Evolutionary conservation across 345 rosid species (phyloP), one percentile per base, ranked within the genome.

Genomic region (Jatropha curcas): DNA sequence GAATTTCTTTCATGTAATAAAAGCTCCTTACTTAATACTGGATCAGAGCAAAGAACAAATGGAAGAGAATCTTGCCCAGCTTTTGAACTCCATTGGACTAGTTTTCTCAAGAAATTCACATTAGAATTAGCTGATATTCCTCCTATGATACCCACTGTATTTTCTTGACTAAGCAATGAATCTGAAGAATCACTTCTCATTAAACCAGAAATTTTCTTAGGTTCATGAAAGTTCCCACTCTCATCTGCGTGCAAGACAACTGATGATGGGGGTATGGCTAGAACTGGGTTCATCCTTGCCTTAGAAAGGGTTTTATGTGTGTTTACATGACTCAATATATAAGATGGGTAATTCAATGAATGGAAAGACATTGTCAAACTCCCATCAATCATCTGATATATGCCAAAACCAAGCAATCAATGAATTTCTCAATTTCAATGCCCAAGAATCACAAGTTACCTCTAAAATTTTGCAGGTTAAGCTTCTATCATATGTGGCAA

Each of bases 31-130:
- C 67, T 86, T 73, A 90, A 79, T 12, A 53, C 61, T 16, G 98
- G 92, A 81, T 92, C 96, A 28, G 94, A 89, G 76, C 90, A 88
- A 70, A 89, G 85, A 70, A 89, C 82, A 10, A 88, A 88, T 14
- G 98, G 92, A 63, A 84, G 66, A 52, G 81, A 58, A 83, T 81
- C 75, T 74, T 79, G 68, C 74, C 82, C 86, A 12, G 77, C 87
- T 74, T 79, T 68, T 60, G 84, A 77, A 66, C 88, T 87, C 89
- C 82, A 80, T 16, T 83, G 74, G 17, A 84, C 88, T 14, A 90
- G 73, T 76, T 88, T 93, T 72, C 62, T 79, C 77, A 86, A 46
- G 76, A 93, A 90, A 56, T 81, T 84, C 48, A 85, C 68, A 68
- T 90, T 82, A 34, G 88, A 86, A 70, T 63, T 78, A 39, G 81